phyloP scores from a whole-genome alignment of 2,329 filamentous ascomycete species.

The Epichloe amarillans region DNA sequence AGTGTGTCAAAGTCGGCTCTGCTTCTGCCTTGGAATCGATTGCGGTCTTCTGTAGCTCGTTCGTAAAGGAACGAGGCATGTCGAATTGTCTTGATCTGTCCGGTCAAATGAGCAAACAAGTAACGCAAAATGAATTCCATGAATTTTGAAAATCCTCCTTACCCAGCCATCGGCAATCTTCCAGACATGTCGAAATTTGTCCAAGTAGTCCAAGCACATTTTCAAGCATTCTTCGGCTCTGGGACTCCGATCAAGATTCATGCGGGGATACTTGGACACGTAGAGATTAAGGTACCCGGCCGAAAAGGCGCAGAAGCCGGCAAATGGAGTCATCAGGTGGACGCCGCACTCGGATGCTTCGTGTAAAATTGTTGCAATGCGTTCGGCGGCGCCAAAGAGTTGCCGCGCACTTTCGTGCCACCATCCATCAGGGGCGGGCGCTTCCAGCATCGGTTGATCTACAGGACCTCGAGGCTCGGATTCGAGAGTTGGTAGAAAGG shows the following conservation, averaged over 20 bases:
- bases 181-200: slow-evolving; percentile 16
- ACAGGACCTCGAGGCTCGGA: slow-evolving; percentile 23
- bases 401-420: slow-evolving; percentile 25
- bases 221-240: slow-evolving; percentile 10
- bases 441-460: slow-evolving; percentile 26
- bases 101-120: not conserved
- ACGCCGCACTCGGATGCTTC: slow-evolving; percentile 24
- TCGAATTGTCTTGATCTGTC: slow-evolving; percentile 13
- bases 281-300: slow-evolving; percentile 30
- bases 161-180: slow-evolving; percentile 18
- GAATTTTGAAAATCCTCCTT: not conserved
- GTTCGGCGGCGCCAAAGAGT: slow-evolving; percentile 23
- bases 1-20: slow-evolving; percentile 17
- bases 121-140: not conserved
- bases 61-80: slow-evolving; percentile 16
- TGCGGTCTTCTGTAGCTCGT: slow-evolving; percentile 11
- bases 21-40: slow-evolving; percentile 13
- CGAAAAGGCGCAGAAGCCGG: slow-evolving; percentile 32
- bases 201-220: slow-evolving; percentile 15
- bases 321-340: slow-evolving; percentile 26
- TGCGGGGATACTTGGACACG: slow-evolving; percentile 24
- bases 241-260: slow-evolving; percentile 23
- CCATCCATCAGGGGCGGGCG: slow-evolving; percentile 23
- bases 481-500: slow-evolving; percentile 25
- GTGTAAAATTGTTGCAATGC: slow-evolving; percentile 21